Base-by-base conservation (phyloP, 345 rosid species). In the Lagerstroemia speciosa region DNA sequence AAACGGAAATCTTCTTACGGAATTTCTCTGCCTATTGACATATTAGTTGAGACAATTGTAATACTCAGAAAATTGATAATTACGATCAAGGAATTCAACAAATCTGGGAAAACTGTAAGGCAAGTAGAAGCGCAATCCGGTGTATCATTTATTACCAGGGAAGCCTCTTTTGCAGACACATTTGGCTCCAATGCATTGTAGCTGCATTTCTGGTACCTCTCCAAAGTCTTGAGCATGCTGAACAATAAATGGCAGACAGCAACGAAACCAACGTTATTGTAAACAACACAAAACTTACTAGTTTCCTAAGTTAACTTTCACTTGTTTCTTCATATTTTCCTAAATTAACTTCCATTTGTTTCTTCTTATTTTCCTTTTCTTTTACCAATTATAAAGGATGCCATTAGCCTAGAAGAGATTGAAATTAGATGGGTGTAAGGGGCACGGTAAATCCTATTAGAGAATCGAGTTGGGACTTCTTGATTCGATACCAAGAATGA, bases 201-300 rank as follows among this genome's bases (percentile, higher is more conserved):
- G 85, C 86, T 94, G 77, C 95, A 87, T 76, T 91, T 94, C 70
- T 94, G 93, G 81, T 94, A 94, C 88, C 97, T 94, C 83, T 94
- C 99, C 38, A 94, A 84, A 17, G 99, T 89, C 65, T 86, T 74
- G 72, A 94, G 80, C 95, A 88, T 91, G 87, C 99, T 94, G 62
- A 32, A 62, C 6, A 67, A 32, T 45, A 22, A 30, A 34, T n/a
- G 3, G 16, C 45, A 70, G 12, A 30, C 7, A 67, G 43, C 65
- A 46, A 46, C 15, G 27, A 10, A 48, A 46, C 37, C 41, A 60
- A 50, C 24, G 24, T 9, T 2, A 41, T 41, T 41, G 46, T 2
- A 41, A 41, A 14, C 10, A 41, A 16, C 11, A 41, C 7, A 41
- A 41, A 9, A n/a, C n/a, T n/a, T 37, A 37, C 12, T 38, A 14